A percentile compares a stretch with the other conserved stretches of the same genome.
These are phyloP conservation scores for Raphanus hybrid DNA, from an alignment of 441 rosid species.

Conservation along the genomic window DNA sequence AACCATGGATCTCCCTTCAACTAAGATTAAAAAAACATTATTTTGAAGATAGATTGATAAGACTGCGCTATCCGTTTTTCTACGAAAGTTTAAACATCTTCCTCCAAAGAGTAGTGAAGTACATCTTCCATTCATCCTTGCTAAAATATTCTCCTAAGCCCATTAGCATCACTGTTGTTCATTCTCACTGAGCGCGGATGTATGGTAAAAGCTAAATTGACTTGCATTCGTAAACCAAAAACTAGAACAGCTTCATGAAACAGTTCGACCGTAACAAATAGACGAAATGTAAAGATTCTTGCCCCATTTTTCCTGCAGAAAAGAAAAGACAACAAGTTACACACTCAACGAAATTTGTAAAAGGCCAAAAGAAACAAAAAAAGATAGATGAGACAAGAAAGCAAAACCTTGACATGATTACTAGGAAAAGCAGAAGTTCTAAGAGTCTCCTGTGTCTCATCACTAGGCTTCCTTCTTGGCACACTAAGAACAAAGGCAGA, in stretches of 20 bases:
- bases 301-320: conserved; percentile 77
- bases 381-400: conserved; percentile 10
- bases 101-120: conserved; percentile 45
- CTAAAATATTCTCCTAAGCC: conserved; percentile 44
- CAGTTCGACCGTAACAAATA: conserved; percentile 69
- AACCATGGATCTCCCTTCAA: neutral
- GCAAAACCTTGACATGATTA: conserved; percentile 85
- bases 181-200: conserved; percentile 23
- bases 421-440: conserved; percentile 88
- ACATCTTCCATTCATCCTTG: conserved; percentile 49
- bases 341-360: neutral
- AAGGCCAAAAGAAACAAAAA: neutral
- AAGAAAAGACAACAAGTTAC: conserved; percentile 17
- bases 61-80: conserved; percentile 11
- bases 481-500: conserved; percentile 92
- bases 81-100: conserved; percentile 24
- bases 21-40: conserved; percentile 20
- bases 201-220: conserved; percentile 29
- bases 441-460: conserved; percentile 96
- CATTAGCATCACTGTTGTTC: conserved; percentile 28
- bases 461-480: conserved; percentile 75
- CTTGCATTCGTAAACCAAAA: conserved; percentile 41
- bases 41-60: conserved; percentile 36
- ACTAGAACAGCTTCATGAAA: conserved; percentile 49
- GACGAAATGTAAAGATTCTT: conserved; percentile 74